A percentile compares a stretch with the other conserved stretches of the same genome.
Conservation (phyloP, 345 rosid species). For the Lumnitzera littorea region DNA sequence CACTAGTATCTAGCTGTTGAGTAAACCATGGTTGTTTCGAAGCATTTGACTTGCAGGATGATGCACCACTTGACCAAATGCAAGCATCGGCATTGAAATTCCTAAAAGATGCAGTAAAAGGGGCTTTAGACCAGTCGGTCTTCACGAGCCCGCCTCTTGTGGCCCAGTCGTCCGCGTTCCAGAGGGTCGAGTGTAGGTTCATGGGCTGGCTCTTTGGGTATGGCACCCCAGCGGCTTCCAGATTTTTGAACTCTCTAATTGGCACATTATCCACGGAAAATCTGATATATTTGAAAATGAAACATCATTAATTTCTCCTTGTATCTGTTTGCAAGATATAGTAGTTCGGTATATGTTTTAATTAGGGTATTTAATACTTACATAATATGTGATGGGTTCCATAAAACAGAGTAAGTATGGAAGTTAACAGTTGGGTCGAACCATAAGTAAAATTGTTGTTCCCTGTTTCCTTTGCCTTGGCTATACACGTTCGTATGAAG, state of each 20-base stretch:
- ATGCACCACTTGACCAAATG: constrained; percentile 24
- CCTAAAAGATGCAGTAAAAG: constrained; percentile 53
- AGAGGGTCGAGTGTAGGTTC: constrained; percentile 47
- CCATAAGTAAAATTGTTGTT: constrained; percentile 64
- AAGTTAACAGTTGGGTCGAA: constrained; percentile 61
- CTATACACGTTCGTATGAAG: constrained; percentile 21
- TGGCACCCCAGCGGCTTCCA: constrained; percentile 36
- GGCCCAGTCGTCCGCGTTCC: constrained; percentile 80
- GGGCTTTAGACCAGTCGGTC: constrained; percentile 60
- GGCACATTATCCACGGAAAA: constrained; percentile 24
- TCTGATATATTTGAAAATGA: too few species aligned
- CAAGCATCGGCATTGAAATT: constrained; percentile 48
- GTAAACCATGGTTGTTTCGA: constrained; percentile 22
- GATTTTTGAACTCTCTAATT: constrained; percentile 57
- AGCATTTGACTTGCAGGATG: constrained; percentile 11
- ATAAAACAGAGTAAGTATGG: constrained; percentile 13
- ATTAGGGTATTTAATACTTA: too few species aligned
- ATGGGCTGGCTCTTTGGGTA: constrained; percentile 56
- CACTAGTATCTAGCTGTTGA: constrained; percentile 27
- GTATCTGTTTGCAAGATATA: too few species aligned
- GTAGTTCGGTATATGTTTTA: too few species aligned
- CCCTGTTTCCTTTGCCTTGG: constrained; percentile 57
- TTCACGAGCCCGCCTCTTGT: constrained; percentile 72
- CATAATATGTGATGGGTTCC: too few species aligned
- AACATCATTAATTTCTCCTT: too few species aligned